Evolutionary conservation across 345 rosid species (phyloP).

Genomic region (Linum tenue): DNA sequence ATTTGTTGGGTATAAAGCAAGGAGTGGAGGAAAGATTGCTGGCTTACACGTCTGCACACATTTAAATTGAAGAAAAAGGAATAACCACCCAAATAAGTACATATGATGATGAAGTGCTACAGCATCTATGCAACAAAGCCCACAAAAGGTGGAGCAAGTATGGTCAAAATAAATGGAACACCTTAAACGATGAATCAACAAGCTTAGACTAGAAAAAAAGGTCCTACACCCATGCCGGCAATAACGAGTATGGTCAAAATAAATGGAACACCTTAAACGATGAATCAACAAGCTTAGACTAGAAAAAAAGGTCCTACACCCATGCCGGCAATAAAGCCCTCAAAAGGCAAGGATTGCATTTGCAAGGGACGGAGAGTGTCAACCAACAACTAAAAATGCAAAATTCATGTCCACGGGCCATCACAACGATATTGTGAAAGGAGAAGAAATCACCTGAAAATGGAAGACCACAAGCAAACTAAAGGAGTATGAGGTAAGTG

Average conservation of each 20-base stretch:
- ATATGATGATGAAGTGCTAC: background rate
- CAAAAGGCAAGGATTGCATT: background rate
- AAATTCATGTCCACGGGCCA: background rate
- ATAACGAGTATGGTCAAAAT: too few relatives aligned
- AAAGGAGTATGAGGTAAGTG: conserved; percentile 75
- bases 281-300: too few relatives aligned
- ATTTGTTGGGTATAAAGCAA: conserved; percentile 59
- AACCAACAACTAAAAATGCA: background rate
- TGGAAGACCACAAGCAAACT: conserved; percentile 81
- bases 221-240: too few relatives aligned
- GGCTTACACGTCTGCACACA: conserved; percentile 74
- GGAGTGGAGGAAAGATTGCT: conserved; percentile 74
- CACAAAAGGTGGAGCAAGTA: background rate
- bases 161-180: too few relatives aligned
- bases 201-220: too few relatives aligned
- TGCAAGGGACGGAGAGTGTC: background rate
- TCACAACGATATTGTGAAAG: background rate
- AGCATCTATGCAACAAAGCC: background rate
- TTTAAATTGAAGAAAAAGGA: background rate
- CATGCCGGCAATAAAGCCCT: background rate
- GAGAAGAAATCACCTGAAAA: conserved; percentile 55
- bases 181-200: too few relatives aligned
- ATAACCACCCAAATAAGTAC: background rate
- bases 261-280: too few relatives aligned
- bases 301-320: too few relatives aligned